Conservation (phyloP, 805 yeast genomes). For the Candida ipomoeae region DNA sequence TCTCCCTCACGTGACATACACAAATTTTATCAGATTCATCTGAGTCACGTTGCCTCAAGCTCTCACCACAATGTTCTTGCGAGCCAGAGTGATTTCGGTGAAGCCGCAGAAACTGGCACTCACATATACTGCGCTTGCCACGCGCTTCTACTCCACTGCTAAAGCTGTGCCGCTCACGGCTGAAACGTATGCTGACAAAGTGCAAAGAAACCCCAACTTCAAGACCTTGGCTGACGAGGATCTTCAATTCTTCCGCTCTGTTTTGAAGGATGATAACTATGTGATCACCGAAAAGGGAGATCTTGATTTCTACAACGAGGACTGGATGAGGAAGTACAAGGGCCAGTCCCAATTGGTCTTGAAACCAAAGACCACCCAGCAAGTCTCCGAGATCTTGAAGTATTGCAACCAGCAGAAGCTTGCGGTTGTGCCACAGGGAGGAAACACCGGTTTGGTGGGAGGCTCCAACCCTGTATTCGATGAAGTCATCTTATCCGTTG, state of each 20-base stretch:
- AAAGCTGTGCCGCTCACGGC: slow-evolving; percentile 54
- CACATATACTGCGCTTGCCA: background rate
- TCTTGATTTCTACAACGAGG: slow-evolving; percentile 72
- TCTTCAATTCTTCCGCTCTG: slow-evolving; percentile 52
- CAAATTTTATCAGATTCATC: slow-evolving; percentile 1
- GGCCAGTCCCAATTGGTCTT: slow-evolving; percentile 83
- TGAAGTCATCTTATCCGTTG: slow-evolving; percentile 71
- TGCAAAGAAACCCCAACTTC: slow-evolving; percentile 48
- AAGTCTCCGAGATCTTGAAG: slow-evolving; percentile 69
- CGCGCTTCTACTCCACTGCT: slow-evolving; percentile 21
- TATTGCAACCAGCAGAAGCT: slow-evolving; percentile 73
- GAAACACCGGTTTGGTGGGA: slow-evolving; percentile 94
- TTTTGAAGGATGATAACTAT: slow-evolving; percentile 50
- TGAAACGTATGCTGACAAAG: slow-evolving; percentile 59
- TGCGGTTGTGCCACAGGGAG: slow-evolving; percentile 95
- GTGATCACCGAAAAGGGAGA: slow-evolving; percentile 58
- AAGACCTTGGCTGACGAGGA: slow-evolving; percentile 54
- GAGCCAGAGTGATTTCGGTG: slow-evolving; percentile 2
- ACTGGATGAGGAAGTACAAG: slow-evolving; percentile 89
- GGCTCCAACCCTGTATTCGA: slow-evolving; percentile 92
- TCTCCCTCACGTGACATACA: slow-evolving; percentile 1
- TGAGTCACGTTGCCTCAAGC: background rate
- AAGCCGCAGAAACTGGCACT: background rate
- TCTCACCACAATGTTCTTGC: slow-evolving; percentile 1
- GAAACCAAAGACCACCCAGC: slow-evolving; percentile 77